These are phyloP conservation scores for Pleurotus sapidus DNA, from an alignment of 768 basidiomycete genomes.

Conservation along the genomic window DNA sequence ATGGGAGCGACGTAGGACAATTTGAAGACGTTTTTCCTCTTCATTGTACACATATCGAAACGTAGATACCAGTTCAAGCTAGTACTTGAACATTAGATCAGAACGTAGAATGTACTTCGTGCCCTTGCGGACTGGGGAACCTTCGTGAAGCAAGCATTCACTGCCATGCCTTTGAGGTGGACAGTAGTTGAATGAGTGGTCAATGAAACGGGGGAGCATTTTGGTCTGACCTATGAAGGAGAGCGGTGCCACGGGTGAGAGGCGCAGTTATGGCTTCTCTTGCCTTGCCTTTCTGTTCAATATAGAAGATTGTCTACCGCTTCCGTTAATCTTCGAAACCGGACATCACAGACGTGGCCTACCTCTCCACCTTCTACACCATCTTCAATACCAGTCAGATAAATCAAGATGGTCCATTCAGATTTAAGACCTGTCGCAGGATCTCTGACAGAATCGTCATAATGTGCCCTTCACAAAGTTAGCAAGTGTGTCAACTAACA, in stretches of 20 bases:
- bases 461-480: slow-evolving; percentile 44
- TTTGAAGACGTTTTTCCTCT: neutral
- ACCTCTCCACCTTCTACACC: slow-evolving; percentile 74
- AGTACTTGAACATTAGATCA: slow-evolving; percentile 64
- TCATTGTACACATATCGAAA: neutral
- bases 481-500: slow-evolving; percentile 7
- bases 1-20: slow-evolving; percentile 45
- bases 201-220: neutral
- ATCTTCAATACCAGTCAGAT: slow-evolving; percentile 69
- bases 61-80: slow-evolving; percentile 3
- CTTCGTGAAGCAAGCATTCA: slow-evolving; percentile 73
- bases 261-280: slow-evolving; percentile 49
- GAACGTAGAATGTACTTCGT: slow-evolving; percentile 74
- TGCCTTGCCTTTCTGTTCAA: slow-evolving; percentile 46
- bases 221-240: slow-evolving; percentile 55
- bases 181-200: neutral
- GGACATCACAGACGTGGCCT: slow-evolving; percentile 8
- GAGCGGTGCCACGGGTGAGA: slow-evolving; percentile 57
- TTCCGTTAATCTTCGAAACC: neutral
- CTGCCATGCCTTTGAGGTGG: slow-evolving; percentile 54
- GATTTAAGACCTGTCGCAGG: slow-evolving; percentile 56
- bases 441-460: slow-evolving; percentile 70
- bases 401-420: slow-evolving; percentile 78
- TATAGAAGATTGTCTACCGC: slow-evolving; percentile 67
- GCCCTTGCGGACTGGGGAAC: slow-evolving; percentile 55